These are phyloP conservation scores for Dispira simplex DNA, from an alignment of 192 early-diverging fungal genomes.

Conservation along the genomic window DNA sequence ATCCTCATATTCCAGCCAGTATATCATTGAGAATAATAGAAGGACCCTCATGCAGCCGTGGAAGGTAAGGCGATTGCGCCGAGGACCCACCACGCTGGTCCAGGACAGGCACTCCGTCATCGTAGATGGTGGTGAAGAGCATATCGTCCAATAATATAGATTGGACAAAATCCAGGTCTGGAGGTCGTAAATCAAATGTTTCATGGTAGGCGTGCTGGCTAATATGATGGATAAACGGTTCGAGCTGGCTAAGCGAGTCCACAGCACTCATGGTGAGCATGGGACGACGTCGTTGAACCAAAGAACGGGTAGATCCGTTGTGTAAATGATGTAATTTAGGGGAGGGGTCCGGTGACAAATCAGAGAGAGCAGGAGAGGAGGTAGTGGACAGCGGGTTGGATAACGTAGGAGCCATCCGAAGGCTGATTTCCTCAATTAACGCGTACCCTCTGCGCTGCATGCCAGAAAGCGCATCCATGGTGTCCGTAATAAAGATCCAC, in stretches of 20 bases:
- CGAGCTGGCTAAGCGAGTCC: constrained; percentile 49
- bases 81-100: not conserved
- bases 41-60: not conserved
- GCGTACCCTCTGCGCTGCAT: constrained; percentile 34
- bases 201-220: constrained; percentile 61
- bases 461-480: constrained; percentile 47
- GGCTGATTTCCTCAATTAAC: constrained; percentile 47
- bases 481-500: constrained; percentile 90
- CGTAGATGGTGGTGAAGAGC: constrained; percentile 8
- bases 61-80: not conserved
- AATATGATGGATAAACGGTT: constrained; percentile 60
- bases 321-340: constrained; percentile 16
- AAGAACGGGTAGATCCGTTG: constrained; percentile 14
- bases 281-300: constrained; percentile 25
- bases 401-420: constrained; percentile 21
- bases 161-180: constrained; percentile 65
- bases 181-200: constrained; percentile 49
- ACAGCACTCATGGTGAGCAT: constrained; percentile 58
- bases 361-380: constrained; percentile 15
- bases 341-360: constrained; percentile 18
- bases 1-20: not conserved
- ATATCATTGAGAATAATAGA: not conserved
- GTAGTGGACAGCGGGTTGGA: constrained; percentile 12
- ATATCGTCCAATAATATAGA: constrained; percentile 45
- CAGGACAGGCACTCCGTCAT: not conserved